phyloP scores from a whole-genome alignment of 23 red algal species.

The Agarophyton chilense region DNA sequence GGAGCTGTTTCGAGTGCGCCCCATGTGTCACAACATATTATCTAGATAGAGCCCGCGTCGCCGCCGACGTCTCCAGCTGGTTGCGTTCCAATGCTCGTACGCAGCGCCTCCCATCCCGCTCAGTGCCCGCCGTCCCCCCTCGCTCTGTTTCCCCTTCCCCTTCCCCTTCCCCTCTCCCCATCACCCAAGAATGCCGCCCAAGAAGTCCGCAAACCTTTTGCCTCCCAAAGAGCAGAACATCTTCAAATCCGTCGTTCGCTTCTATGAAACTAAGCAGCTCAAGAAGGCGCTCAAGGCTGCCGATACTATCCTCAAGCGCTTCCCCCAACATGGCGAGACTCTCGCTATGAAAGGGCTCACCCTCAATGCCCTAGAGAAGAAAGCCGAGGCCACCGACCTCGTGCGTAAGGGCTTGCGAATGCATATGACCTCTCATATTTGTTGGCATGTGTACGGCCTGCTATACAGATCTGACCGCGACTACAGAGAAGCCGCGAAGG shows the following conservation, averaged over 20 bases:
- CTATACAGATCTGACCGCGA: slow-evolving; percentile 93
- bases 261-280: slow-evolving; percentile 95
- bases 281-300: slow-evolving; percentile 97
- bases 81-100: background rate
- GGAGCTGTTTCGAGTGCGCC: no score
- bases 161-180: background rate
- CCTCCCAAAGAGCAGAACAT: slow-evolving; percentile 88
- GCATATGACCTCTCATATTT: slow-evolving; percentile 86
- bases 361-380: slow-evolving; percentile 73
- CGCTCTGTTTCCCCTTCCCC: background rate
- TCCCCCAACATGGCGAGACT: slow-evolving; percentile 98
- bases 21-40: background rate
- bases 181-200: background rate
- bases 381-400: slow-evolving; percentile 89
- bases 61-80: slow-evolving; percentile 5
- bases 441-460: slow-evolving; percentile 96
- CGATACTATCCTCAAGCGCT: slow-evolving; percentile 87
- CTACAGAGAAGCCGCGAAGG: slow-evolving; percentile 87
- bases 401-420: slow-evolving; percentile 79
- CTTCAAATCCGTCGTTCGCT: slow-evolving; percentile 87
- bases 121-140: background rate
- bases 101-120: background rate
- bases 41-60: background rate
- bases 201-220: slow-evolving; percentile 22
- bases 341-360: slow-evolving; percentile 96